Percentiles rank a stretch among this genome's conserved stretches.
These are phyloP conservation scores for Backusella mclennaniae DNA, from an alignment of 192 early-diverging fungal species.

Conservation along the genomic window DNA sequence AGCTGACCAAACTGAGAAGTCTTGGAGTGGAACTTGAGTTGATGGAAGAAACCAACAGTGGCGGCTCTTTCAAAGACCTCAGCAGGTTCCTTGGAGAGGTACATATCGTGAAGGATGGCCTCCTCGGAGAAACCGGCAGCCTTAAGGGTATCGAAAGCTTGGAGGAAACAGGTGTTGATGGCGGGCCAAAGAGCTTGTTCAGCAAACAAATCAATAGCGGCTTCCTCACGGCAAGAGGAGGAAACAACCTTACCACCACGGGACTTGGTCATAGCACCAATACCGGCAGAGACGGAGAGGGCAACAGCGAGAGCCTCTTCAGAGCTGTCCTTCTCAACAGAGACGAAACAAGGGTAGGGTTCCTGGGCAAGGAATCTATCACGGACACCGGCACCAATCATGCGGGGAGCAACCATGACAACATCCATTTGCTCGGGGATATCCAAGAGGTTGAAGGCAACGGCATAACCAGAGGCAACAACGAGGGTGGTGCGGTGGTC, in stretches of 20 bases:
- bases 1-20: constrained; percentile 25
- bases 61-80: constrained; percentile 20
- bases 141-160: constrained; percentile 19
- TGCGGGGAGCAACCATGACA: constrained; percentile 25
- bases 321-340: constrained; percentile 11
- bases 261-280: constrained; percentile 13
- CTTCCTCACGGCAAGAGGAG: constrained; percentile 19
- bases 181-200: constrained; percentile 24
- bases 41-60: constrained; percentile 21
- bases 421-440: constrained; percentile 18
- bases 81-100: constrained; percentile 18
- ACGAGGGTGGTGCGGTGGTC: constrained; percentile 15
- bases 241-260: constrained; percentile 16
- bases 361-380: constrained; percentile 20
- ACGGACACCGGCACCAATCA: constrained; percentile 27
- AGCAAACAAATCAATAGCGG: constrained; percentile 18
- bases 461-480: constrained; percentile 20
- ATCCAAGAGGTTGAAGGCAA: constrained; percentile 21
- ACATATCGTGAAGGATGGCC: constrained; percentile 22
- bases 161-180: constrained; percentile 20
- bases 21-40: constrained; percentile 24
- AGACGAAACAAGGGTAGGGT: constrained; percentile 22
- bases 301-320: constrained; percentile 1
- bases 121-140: constrained; percentile 21
- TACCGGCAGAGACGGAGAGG: background rate